Conservation (phyloP, 2,329 filamentous ascomycete genomes). For the Neoarthrinium moseri region DNA sequence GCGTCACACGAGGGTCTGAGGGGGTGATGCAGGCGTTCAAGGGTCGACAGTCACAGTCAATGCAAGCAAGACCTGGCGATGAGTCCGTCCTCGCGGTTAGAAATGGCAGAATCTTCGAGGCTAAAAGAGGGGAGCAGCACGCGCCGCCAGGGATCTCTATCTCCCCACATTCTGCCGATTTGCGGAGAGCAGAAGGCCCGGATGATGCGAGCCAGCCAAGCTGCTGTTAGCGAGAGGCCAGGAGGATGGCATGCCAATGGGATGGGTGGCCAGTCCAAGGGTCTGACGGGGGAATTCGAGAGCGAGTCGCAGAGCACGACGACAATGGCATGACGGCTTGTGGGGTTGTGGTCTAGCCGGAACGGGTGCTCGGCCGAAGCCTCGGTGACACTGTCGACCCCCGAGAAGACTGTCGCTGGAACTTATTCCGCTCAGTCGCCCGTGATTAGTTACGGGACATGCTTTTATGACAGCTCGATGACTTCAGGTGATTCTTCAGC, state of each 20-base stretch:
- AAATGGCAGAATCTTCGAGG: constrained; percentile 7
- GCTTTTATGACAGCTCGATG: too few species aligned
- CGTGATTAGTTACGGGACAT: too few species aligned
- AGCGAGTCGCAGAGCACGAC: neutral
- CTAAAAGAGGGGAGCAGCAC: constrained; percentile 14
- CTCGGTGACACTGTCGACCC: constrained; percentile 1
- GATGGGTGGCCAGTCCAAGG: neutral
- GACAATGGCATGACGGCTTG: too few species aligned
- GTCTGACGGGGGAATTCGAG: neutral
- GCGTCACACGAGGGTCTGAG: too few species aligned
- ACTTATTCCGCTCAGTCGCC: too few species aligned
- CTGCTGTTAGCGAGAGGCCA: neutral
- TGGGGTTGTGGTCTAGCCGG: constrained; percentile 1
- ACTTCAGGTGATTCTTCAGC: too few species aligned
- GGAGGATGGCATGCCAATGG: neutral
- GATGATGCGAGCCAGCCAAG: neutral
- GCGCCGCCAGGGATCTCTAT: constrained; percentile 9
- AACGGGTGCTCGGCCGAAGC: neutral
- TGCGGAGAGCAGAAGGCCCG: constrained; percentile 18
- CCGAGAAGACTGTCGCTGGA: too few species aligned
- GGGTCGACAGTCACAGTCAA: too few species aligned
- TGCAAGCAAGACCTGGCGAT: constrained; percentile 3
- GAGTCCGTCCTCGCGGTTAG: constrained; percentile 4
- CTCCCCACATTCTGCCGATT: constrained; percentile 26
- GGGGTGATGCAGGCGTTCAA: too few species aligned